Evolutionary conservation across 2,329 filamentous ascomycete genomes (phyloP).

Genomic region (Trichoderma sp.): DNA sequence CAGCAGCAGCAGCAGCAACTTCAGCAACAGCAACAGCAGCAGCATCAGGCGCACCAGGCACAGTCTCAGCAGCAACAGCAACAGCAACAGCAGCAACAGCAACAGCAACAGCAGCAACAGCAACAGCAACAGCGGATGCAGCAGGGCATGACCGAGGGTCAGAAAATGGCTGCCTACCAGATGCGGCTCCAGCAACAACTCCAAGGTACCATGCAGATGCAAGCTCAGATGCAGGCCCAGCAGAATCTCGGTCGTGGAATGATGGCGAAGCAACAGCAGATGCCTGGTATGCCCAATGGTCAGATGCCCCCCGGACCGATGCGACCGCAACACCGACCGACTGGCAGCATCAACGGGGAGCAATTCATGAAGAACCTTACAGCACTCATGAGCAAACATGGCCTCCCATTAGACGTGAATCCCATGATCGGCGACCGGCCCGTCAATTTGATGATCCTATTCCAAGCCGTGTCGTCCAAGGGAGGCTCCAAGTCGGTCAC

Average conservation of each 20-base stretch:
- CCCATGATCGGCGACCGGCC: conserved; percentile 73
- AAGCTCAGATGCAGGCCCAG: conserved; percentile 54
- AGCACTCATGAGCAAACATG: conserved; percentile 74
- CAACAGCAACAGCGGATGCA: conserved; percentile 58
- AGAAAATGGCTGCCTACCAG: conserved; percentile 76
- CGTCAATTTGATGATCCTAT: conserved; percentile 76
- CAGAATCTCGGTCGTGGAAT: conserved; percentile 50
- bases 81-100: conserved; percentile 52
- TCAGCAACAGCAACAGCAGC: conserved; percentile 51
- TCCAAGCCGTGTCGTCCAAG: conserved; percentile 71
- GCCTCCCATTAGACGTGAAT: conserved; percentile 72
- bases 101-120: conserved; percentile 62
- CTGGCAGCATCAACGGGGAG: conserved; percentile 58
- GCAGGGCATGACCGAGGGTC: conserved; percentile 68
- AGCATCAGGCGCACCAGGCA: conserved; percentile 48
- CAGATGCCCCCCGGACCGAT: conserved; percentile 56
- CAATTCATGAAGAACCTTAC: conserved; percentile 75
- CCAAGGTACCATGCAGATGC: conserved; percentile 57
- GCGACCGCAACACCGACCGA: conserved; percentile 53
- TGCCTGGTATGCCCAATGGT: conserved; percentile 56
- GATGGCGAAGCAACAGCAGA: conserved; percentile 57
- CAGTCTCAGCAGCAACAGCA: conserved; percentile 67
- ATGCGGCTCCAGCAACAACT: conserved; percentile 81
- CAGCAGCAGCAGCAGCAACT: conserved; percentile 47
- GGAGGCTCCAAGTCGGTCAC: conserved; percentile 78